phyloP scores from a whole-genome alignment of 257 asterid species.

The Primulina tabacum region DNA sequence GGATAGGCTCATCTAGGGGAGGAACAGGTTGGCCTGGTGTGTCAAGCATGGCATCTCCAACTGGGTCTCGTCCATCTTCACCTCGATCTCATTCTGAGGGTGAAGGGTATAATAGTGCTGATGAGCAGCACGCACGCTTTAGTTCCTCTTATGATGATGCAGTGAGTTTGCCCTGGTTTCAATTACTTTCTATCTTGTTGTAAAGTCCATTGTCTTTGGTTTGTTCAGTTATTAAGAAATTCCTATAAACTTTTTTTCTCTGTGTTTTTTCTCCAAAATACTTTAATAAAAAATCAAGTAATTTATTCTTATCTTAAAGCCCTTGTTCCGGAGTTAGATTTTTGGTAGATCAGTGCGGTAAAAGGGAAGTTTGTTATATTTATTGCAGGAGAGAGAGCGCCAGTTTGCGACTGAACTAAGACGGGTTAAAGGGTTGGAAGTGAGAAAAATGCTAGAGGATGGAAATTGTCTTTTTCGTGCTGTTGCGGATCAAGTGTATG shows the following conservation, averaged over 20 bases:
- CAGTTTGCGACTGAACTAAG: slow-evolving; percentile 86
- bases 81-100: slow-evolving; percentile 88
- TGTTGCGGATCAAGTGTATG: slow-evolving; percentile 99
- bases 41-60: slow-evolving; percentile 73
- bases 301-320: background rate
- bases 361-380: slow-evolving; percentile 7
- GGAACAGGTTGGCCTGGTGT: slow-evolving; percentile 62
- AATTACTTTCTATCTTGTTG: slow-evolving; percentile 1
- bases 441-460: slow-evolving; percentile 89
- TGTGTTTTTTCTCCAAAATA: background rate
- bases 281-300: background rate
- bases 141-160: slow-evolving; percentile 78
- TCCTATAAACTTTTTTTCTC: background rate
- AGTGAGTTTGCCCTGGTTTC: slow-evolving; percentile 50
- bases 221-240: background rate
- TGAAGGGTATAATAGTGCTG: slow-evolving; percentile 98
- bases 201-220: background rate
- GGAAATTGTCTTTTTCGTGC: slow-evolving; percentile 99
- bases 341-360: background rate
- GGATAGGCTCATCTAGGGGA: slow-evolving; percentile 71
- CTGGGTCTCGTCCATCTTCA: slow-evolving; percentile 91
- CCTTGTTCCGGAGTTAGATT: background rate
- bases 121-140: slow-evolving; percentile 73
- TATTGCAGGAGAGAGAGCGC: slow-evolving; percentile 83
- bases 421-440: slow-evolving; percentile 86